Percentiles rank a stretch among this genome's conserved stretches.
These are phyloP conservation scores for Colletotrichum ledebouriae DNA, from an alignment of 2,329 filamentous ascomycete genomes.

Conservation along the genomic window DNA sequence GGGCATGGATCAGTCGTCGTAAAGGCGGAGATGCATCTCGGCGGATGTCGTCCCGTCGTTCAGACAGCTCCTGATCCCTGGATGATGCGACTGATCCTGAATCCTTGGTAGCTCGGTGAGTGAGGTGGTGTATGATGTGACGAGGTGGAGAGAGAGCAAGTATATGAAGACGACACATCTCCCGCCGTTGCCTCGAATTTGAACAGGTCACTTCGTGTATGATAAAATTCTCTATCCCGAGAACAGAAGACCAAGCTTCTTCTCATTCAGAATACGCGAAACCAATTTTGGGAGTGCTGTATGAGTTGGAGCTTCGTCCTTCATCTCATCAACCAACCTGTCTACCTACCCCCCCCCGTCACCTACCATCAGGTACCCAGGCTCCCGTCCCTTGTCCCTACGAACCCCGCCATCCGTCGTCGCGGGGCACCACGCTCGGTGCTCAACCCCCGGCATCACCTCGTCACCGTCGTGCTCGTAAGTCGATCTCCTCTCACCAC, in stretches of 20 bases:
- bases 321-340: constrained; percentile 4
- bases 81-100: not conserved
- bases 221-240: not conserved
- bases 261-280: not conserved
- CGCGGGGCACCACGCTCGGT: constrained; percentile 33
- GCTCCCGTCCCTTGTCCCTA: too few species aligned
- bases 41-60: constrained; percentile 43
- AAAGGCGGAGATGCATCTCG: constrained; percentile 46
- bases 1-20: constrained; percentile 8
- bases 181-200: not conserved
- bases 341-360: constrained; percentile 8
- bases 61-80: constrained; percentile 27
- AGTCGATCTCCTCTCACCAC: not conserved
- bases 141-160: constrained; percentile 16
- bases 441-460: constrained; percentile 24
- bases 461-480: constrained; percentile 3
- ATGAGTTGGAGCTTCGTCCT: not conserved
- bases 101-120: constrained; percentile 1
- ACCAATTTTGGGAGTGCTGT: not conserved
- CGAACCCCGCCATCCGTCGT: constrained; percentile 37
- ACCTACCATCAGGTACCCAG: constrained; percentile 9
- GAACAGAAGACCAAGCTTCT: not conserved
- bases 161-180: constrained; percentile 35
- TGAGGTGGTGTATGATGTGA: constrained; percentile 1
- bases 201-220: not conserved